These are phyloP conservation scores for Achaetomiella virescens DNA, from an alignment of 495 filamentous ascomycete genomes.

Conservation along the genomic window DNA sequence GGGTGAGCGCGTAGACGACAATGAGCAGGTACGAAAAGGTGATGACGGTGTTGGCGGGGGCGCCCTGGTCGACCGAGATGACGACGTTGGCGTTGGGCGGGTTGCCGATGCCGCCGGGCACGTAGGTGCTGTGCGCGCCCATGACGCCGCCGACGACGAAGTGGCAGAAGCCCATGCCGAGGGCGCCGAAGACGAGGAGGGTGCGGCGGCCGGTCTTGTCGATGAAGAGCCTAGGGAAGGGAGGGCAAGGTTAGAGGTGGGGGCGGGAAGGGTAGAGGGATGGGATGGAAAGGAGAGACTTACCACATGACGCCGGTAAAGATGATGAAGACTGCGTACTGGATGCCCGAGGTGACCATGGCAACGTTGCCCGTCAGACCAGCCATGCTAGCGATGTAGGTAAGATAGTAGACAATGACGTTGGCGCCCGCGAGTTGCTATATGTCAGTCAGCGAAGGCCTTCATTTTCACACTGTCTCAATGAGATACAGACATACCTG, in stretches of 20 bases:
- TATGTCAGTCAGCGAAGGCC: constrained; percentile 33
- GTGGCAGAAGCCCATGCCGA: constrained; percentile 65
- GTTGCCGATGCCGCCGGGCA: constrained; percentile 52
- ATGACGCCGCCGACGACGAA: constrained; percentile 58
- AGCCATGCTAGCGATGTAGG: constrained; percentile 68
- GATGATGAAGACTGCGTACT: constrained; percentile 71
- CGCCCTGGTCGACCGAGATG: constrained; percentile 50
- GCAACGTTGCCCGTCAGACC: constrained; percentile 56
- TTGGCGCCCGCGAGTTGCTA: constrained; percentile 67
- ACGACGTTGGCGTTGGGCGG: constrained; percentile 57
- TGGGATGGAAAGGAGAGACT: background rate
- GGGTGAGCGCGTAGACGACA: constrained; percentile 62
- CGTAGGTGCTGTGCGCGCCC: constrained; percentile 37
- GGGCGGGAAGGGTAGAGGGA: background rate
- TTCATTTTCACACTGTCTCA: constrained; percentile 29
- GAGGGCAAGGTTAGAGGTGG: too few relatives aligned
- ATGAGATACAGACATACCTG: constrained; percentile 22
- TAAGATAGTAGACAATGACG: constrained; percentile 65
- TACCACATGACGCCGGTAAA: constrained; percentile 56
- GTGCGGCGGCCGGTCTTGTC: constrained; percentile 68
- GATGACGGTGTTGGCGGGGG: constrained; percentile 61
- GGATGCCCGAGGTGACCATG: constrained; percentile 61
- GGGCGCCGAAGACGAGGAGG: constrained; percentile 61
- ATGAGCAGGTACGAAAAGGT: constrained; percentile 67
- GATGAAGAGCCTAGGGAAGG: constrained; percentile 61